Percentiles rank a stretch among this genome's conserved stretches.
Evolutionary conservation across 2,329 filamentous ascomycete species (phyloP).

Genomic region (Xylaria sp.): DNA sequence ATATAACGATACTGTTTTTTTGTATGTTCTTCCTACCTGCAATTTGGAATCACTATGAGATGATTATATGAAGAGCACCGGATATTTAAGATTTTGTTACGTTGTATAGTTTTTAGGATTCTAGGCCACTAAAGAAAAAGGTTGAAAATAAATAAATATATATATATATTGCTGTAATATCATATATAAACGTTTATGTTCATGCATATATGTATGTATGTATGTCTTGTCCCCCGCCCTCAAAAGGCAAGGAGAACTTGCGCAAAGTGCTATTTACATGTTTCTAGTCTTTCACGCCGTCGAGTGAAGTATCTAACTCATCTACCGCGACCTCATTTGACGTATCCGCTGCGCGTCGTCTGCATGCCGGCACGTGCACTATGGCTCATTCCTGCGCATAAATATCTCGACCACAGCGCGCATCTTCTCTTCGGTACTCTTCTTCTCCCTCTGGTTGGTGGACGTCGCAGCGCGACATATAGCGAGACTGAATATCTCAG

Average conservation of each 20-base stretch:
- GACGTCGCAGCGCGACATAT: slow-evolving; percentile 63
- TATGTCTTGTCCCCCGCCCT: background rate
- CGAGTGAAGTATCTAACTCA: background rate
- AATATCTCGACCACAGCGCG: slow-evolving; percentile 77
- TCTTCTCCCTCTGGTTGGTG: slow-evolving; percentile 65
- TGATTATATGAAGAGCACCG: no score
- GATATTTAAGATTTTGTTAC: no score
- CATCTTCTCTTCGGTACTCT: slow-evolving; percentile 70
- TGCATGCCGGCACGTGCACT: background rate
- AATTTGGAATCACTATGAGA: no score
- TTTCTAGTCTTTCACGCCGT: background rate
- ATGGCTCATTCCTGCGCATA: slow-evolving; percentile 52
- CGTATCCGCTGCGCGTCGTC: no score
- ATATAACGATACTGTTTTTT: no score
- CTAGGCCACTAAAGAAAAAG: no score
- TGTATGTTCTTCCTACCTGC: background rate
- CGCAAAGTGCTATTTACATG: background rate
- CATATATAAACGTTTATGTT: background rate
- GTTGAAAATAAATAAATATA: no score
- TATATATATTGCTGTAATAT: background rate
- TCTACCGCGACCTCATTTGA: background rate
- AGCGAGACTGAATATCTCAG: slow-evolving; percentile 70
- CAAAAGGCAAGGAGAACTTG: background rate
- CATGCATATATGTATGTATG: background rate
- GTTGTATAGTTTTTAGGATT: no score